Conservation (phyloP, 108 stramenopile species). For the Cylindrotheca fusiformis region DNA sequence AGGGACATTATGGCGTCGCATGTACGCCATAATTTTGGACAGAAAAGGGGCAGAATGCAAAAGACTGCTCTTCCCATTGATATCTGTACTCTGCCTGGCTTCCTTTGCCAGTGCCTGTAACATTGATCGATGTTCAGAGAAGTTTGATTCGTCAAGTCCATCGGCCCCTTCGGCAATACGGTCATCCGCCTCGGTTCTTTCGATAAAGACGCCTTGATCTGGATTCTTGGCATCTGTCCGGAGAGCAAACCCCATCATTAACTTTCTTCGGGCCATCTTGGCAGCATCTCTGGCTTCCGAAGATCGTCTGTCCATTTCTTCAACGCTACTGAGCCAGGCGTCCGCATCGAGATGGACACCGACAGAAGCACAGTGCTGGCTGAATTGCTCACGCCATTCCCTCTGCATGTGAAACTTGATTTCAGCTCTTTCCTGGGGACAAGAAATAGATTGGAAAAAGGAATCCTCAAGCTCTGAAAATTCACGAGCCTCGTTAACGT, state of each 20-base stretch:
- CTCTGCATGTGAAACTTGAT: slow-evolving; percentile 84
- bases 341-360: slow-evolving; percentile 72
- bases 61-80: slow-evolving; percentile 50
- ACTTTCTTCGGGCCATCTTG: slow-evolving; percentile 66
- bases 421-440: slow-evolving; percentile 62
- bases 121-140: slow-evolving; percentile 36
- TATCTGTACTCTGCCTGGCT: slow-evolving; percentile 37
- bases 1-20: slow-evolving; percentile 72
- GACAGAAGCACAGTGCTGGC: slow-evolving; percentile 55
- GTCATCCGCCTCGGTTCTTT: slow-evolving; percentile 37
- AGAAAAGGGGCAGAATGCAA: slow-evolving; percentile 77
- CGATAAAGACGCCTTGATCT: slow-evolving; percentile 78
- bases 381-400: slow-evolving; percentile 81
- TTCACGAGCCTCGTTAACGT: slow-evolving; percentile 47
- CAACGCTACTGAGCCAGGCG: slow-evolving; percentile 70
- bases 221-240: slow-evolving; percentile 61
- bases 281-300: slow-evolving; percentile 72
- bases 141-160: slow-evolving; percentile 23
- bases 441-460: slow-evolving; percentile 65
- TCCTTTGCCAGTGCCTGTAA: slow-evolving; percentile 40
- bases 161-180: slow-evolving; percentile 21
- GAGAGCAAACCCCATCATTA: slow-evolving; percentile 82
- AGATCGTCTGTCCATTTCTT: slow-evolving; percentile 79
- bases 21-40: slow-evolving; percentile 53
- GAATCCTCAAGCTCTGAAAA: slow-evolving; percentile 69